Conservation (phyloP, 306 rosid genomes). For the Vigna nakashimae region DNA sequence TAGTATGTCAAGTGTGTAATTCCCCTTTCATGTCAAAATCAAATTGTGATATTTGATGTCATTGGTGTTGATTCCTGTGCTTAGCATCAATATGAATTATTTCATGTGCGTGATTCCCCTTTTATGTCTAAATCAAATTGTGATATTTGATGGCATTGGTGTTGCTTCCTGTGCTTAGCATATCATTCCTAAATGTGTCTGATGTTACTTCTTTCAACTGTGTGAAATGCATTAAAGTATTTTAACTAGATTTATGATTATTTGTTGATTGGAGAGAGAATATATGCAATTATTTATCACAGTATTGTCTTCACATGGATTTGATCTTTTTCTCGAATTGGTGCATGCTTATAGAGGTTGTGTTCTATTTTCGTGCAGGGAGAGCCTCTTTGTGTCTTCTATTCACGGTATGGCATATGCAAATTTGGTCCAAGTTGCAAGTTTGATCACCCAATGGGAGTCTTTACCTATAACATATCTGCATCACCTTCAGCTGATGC, state of each 20-base stretch:
- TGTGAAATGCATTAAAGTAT: slow-evolving; percentile 19
- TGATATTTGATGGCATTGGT: slow-evolving; percentile 14
- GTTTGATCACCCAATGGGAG: slow-evolving; percentile 97
- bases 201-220: slow-evolving; percentile 22
- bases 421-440: slow-evolving; percentile 99
- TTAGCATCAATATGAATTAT: slow-evolving; percentile 6
- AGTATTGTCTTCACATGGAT: slow-evolving; percentile 13
- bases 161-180: slow-evolving; percentile 19
- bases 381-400: slow-evolving; percentile 92
- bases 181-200: slow-evolving; percentile 27
- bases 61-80: slow-evolving; percentile 20
- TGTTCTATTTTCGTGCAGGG: slow-evolving; percentile 65
- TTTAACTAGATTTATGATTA: not conserved
- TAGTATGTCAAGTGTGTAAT: not conserved
- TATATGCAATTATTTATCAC: slow-evolving; percentile 25
- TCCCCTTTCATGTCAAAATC: slow-evolving; percentile 29
- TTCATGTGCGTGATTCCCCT: not conserved
- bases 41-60: slow-evolving; percentile 21
- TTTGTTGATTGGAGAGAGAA: slow-evolving; percentile 6
- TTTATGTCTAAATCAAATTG: slow-evolving; percentile 25
- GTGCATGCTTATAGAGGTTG: slow-evolving; percentile 43
- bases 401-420: slow-evolving; percentile 97
- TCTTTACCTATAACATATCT: slow-evolving; percentile 74
- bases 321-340: slow-evolving; percentile 24
- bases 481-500: slow-evolving; percentile 69